Percentiles rank a stretch among this genome's conserved stretches.
Conservation (phyloP, 2,329 filamentous ascomycete genomes). For the Pseudocercospora fijiensis region DNA sequence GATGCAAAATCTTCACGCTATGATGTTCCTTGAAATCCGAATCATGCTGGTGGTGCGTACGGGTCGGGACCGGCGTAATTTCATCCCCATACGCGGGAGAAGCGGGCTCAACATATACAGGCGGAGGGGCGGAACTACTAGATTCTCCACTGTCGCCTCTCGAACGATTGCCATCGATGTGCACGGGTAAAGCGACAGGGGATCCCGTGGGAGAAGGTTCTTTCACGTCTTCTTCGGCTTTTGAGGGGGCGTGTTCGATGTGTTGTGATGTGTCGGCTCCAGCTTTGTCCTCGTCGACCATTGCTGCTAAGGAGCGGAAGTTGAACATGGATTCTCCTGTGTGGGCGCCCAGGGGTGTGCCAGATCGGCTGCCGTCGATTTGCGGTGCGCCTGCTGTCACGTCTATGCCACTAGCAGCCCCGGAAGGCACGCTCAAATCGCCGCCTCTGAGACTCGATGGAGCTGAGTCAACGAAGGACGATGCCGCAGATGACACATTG, state of each 20-base stretch:
- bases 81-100: constrained; percentile 1
- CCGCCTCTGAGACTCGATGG: constrained; percentile 40
- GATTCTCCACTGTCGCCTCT: constrained; percentile 36
- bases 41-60: neutral
- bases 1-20: neutral
- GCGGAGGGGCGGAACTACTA: constrained; percentile 25
- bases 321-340: constrained; percentile 81
- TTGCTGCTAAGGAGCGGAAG: constrained; percentile 80
- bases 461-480: constrained; percentile 69
- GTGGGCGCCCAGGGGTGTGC: constrained; percentile 48
- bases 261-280: constrained; percentile 38
- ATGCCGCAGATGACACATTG: constrained; percentile 79
- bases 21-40: neutral
- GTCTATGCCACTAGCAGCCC: constrained; percentile 57
- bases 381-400: constrained; percentile 33
- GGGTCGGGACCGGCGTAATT: constrained; percentile 7
- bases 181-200: constrained; percentile 3
- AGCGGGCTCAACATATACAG: constrained; percentile 28
- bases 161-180: constrained; percentile 24
- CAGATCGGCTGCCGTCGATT: constrained; percentile 29
- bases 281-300: constrained; percentile 65
- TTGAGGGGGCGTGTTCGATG: constrained; percentile 39
- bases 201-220: constrained; percentile 25
- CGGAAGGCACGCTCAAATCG: constrained; percentile 39
- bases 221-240: constrained; percentile 26